phyloP scores from a whole-genome alignment of 192 early-diverging fungal genomes.

The Kickxella alabastrina region DNA sequence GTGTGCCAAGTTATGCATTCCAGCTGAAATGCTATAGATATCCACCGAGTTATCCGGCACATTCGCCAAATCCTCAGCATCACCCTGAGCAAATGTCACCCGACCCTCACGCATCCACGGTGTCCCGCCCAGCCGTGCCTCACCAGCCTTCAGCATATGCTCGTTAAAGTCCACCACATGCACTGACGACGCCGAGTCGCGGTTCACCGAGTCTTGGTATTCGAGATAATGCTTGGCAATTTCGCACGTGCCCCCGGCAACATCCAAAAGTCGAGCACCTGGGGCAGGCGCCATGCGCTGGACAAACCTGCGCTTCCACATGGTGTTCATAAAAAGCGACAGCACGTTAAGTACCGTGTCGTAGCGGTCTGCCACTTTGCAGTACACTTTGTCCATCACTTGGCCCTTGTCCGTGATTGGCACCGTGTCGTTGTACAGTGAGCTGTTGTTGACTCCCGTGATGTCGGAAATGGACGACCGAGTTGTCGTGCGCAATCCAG shows the following conservation, averaged over 20 bases:
- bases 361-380: constrained; percentile 82
- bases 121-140: constrained; percentile 57
- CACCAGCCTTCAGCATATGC: constrained; percentile 85
- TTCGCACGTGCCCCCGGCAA: constrained; percentile 95
- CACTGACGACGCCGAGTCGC: constrained; percentile 57
- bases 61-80: constrained; percentile 74
- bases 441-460: neutral
- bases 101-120: constrained; percentile 51
- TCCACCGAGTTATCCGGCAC: constrained; percentile 79
- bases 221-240: constrained; percentile 90
- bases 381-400: constrained; percentile 81
- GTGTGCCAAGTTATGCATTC: constrained; percentile 95
- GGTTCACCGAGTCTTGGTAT: constrained; percentile 65
- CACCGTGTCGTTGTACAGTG: constrained; percentile 58
- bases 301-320: constrained; percentile 91
- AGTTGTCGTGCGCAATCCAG: too few relatives aligned
- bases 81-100: constrained; percentile 71
- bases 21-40: constrained; percentile 93
- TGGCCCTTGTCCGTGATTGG: constrained; percentile 76
- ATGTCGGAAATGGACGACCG: neutral
- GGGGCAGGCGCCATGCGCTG: constrained; percentile 68
- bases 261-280: constrained; percentile 82
- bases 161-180: constrained; percentile 94
- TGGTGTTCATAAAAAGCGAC: constrained; percentile 78
- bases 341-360: constrained; percentile 92